These are phyloP conservation scores for Pseudocercospora cruenta DNA, from an alignment of 2,329 filamentous ascomycete species.

Conservation along the genomic window DNA sequence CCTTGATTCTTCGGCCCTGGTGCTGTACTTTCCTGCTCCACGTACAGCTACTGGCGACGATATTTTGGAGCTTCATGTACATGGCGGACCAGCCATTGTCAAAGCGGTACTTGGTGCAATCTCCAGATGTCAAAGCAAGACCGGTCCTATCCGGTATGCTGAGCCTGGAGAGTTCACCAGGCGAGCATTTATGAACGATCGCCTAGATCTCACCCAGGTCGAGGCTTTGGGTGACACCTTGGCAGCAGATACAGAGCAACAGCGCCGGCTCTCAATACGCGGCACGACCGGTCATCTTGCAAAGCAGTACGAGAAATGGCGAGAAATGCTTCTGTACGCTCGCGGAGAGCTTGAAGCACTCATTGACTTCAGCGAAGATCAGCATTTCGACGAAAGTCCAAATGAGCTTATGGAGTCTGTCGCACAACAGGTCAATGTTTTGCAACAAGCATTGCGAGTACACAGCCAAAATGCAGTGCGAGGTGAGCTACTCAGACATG, in stretches of 20 bases:
- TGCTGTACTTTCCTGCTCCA: conserved; percentile 81
- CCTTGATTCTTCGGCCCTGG: conserved; percentile 76
- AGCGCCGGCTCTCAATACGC: conserved; percentile 81
- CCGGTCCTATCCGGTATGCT: conserved; percentile 71
- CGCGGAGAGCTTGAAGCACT: conserved; percentile 91
- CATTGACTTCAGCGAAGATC: conserved; percentile 96
- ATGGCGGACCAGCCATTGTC: conserved; percentile 86
- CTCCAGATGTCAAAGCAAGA: conserved; percentile 23
- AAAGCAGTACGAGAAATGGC: conserved; percentile 80
- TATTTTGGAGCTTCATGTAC: conserved; percentile 89
- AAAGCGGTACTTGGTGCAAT: conserved; percentile 83
- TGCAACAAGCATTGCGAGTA: conserved; percentile 65
- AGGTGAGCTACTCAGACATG: conserved; percentile 80
- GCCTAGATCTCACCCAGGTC: conserved; percentile 83
- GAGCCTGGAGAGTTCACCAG: conserved; percentile 95
- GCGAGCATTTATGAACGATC: conserved; percentile 84
- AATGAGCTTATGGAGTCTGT: conserved; percentile 72
- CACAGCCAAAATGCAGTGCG: conserved; percentile 78
- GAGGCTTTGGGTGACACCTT: conserved; percentile 66
- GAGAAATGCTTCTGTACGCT: conserved; percentile 73
- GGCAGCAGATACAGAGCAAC: conserved; percentile 80
- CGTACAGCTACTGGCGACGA: conserved; percentile 90
- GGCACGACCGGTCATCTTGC: conserved; percentile 70
- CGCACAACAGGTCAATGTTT: conserved; percentile 61
- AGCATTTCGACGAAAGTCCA: conserved; percentile 91